Evolutionary conservation across 2,329 filamentous ascomycete species (phyloP), one percentile per base, ranked within the genome.

Genomic region (Ophiostoma pallidulum): DNA sequence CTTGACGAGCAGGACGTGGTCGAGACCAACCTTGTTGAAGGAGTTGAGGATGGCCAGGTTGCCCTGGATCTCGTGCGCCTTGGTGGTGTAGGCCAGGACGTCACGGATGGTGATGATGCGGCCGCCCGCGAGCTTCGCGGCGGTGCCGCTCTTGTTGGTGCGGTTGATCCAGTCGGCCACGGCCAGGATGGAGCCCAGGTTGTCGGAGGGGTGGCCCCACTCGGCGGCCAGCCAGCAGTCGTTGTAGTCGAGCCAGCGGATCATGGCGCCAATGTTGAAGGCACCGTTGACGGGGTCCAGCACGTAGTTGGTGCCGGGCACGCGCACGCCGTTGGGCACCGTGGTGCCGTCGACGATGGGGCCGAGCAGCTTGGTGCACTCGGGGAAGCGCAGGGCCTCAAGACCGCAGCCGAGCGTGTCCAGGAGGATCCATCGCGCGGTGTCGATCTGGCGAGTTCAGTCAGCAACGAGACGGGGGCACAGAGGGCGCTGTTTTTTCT

Each of bases 181-280:
- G 40, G 91, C 88, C 53, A 98, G 80, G 64, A 98, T 98, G 60
- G 91, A 92, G 54, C 92, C 92, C 58, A 98, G 69, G 75, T 98
- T 98, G 74, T 98, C 92, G 4, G 90, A 96, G 53, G 92, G 92
- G 69, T 98, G 92, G 50, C 92, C 92, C 92, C 92, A 98, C 73
- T 98, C 92, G 48, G 92, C 92, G 38, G 92, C 92, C 91, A 98
- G 53, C 54, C 53, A 55, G 80, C 92, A 97, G 78, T 98, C 92
- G 68, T 98, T 98, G 79, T 97, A 98, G 73, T 98, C 92, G 61
- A 98, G 80, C 92, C 92, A 98, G 64, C 92, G 80, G 72, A 98
- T 95, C 84, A 95, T 94, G 61, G 92, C 86, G 60, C 92, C 92
- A 60, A 98, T 97, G 77, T 97, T 97, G 80, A 98, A 97, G 55